phyloP scores from a whole-genome alignment of 2,329 filamentous ascomycete genomes.

The Waltergamsia citrina region DNA sequence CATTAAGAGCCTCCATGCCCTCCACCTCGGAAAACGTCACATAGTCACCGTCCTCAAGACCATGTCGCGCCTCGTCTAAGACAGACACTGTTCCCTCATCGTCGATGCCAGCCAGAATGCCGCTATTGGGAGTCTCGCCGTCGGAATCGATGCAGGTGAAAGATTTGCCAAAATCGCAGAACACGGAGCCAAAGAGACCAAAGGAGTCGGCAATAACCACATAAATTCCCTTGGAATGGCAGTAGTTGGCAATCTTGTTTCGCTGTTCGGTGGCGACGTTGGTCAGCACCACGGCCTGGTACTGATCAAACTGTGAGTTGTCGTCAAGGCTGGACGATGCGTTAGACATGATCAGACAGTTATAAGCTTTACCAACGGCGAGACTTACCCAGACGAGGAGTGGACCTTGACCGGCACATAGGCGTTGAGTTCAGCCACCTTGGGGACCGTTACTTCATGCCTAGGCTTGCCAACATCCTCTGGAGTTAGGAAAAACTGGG shows the following conservation, averaged over 20 bases:
- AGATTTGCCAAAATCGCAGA: slow-evolving; percentile 93
- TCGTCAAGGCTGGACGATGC: slow-evolving; percentile 57
- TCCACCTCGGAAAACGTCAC: slow-evolving; percentile 91
- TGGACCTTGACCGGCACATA: slow-evolving; percentile 88
- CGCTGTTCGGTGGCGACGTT: slow-evolving; percentile 74
- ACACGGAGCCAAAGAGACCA: slow-evolving; percentile 89
- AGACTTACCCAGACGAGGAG: slow-evolving; percentile 40
- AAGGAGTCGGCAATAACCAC: slow-evolving; percentile 82
- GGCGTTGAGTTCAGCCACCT: slow-evolving; percentile 88
- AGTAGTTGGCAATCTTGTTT: slow-evolving; percentile 80
- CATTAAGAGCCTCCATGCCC: slow-evolving; percentile 85
- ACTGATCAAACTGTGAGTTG: slow-evolving; percentile 77
- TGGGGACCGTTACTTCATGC: slow-evolving; percentile 76
- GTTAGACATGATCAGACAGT: slow-evolving; percentile 9
- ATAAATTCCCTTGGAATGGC: slow-evolving; percentile 88
- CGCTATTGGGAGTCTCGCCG: slow-evolving; percentile 77
- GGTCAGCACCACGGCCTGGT: slow-evolving; percentile 87
- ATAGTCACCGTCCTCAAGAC: slow-evolving; percentile 90
- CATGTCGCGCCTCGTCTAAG: slow-evolving; percentile 88
- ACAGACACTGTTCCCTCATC: slow-evolving; percentile 87
- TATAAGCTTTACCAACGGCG: too few species aligned
- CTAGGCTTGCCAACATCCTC: slow-evolving; percentile 88
- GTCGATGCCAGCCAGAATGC: slow-evolving; percentile 84
- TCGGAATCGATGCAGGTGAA: slow-evolving; percentile 87
- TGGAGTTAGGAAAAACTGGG: slow-evolving; percentile 90